A percentile compares a stretch with the other conserved stretches of the same genome.
Conservation (phyloP, 345 rosid species). For the Aegle marmelos region DNA sequence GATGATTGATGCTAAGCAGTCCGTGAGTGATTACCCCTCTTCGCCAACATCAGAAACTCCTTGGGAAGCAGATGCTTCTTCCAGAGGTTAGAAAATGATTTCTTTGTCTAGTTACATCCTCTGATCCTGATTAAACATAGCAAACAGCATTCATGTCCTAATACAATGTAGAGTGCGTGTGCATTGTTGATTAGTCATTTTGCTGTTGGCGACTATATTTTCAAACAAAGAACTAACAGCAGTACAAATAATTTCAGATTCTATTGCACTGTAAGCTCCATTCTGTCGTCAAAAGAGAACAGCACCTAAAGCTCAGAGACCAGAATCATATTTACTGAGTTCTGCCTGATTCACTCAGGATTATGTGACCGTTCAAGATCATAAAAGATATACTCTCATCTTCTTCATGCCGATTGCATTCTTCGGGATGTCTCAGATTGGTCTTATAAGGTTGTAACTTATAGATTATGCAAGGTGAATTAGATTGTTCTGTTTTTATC, state of each 20-base stretch:
- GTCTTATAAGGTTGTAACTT: neutral
- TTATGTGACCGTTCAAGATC: neutral
- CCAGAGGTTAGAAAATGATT: slow-evolving; percentile 9
- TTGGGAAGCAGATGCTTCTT: slow-evolving; percentile 23
- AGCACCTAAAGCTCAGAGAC: neutral
- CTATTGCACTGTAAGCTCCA: neutral
- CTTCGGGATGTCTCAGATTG: neutral
- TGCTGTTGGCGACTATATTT: neutral
- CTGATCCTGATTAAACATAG: neutral
- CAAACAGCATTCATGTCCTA: neutral
- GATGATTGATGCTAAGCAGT: slow-evolving; percentile 58
- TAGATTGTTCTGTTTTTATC: slow-evolving; percentile 1
- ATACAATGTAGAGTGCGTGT: neutral
- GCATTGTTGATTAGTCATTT: neutral
- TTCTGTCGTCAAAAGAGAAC: neutral
- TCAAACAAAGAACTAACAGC: neutral
- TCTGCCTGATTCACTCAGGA: neutral
- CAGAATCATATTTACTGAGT: neutral
- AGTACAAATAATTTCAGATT: neutral
- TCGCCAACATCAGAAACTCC: slow-evolving; percentile 47
- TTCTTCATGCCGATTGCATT: neutral
- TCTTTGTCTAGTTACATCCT: neutral
- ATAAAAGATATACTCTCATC: neutral
- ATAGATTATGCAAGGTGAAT: neutral
- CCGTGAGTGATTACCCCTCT: slow-evolving; percentile 24